phyloP scores from a whole-genome alignment of 495 filamentous ascomycete species.

The Durotheca rogersii region DNA sequence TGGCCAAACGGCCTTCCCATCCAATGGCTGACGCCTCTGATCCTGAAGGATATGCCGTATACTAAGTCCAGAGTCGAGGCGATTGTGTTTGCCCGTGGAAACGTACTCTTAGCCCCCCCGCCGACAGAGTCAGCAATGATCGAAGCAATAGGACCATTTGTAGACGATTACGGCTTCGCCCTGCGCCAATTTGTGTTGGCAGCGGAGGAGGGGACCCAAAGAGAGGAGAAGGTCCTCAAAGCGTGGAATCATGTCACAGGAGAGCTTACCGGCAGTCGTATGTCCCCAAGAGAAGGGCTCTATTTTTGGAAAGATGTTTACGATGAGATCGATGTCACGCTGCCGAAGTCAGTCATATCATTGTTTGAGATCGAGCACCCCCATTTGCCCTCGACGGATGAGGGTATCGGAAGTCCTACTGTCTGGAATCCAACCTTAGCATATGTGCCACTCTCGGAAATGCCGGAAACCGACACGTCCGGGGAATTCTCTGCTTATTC shows the following conservation, averaged over 20 bases:
- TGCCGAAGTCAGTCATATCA: neutral
- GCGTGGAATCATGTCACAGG: slow-evolving; percentile 21
- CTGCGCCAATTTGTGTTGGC: slow-evolving; percentile 19
- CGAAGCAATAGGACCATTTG: slow-evolving; percentile 15
- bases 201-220: neutral
- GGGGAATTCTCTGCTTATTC: neutral
- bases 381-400: neutral
- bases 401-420: slow-evolving; percentile 4
- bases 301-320: slow-evolving; percentile 23
- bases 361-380: neutral
- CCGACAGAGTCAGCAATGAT: slow-evolving; percentile 15
- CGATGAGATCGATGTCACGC: neutral
- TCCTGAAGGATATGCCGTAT: slow-evolving; percentile 18
- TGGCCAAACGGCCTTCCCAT: slow-evolving; percentile 33
- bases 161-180: slow-evolving; percentile 23
- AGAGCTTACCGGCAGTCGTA: slow-evolving; percentile 13
- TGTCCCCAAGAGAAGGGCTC: slow-evolving; percentile 6
- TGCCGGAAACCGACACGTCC: neutral
- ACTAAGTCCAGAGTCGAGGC: slow-evolving; percentile 14
- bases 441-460: neutral
- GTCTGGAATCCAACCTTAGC: slow-evolving; percentile 25
- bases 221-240: neutral
- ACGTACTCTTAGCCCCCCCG: slow-evolving; percentile 1
- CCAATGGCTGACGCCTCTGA: slow-evolving; percentile 6
- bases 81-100: slow-evolving; percentile 20